A percentile compares a stretch with the other conserved stretches of the same genome.
Conservation (phyloP, 2,329 filamentous ascomycete species). For the Lithohypha guttulata region DNA sequence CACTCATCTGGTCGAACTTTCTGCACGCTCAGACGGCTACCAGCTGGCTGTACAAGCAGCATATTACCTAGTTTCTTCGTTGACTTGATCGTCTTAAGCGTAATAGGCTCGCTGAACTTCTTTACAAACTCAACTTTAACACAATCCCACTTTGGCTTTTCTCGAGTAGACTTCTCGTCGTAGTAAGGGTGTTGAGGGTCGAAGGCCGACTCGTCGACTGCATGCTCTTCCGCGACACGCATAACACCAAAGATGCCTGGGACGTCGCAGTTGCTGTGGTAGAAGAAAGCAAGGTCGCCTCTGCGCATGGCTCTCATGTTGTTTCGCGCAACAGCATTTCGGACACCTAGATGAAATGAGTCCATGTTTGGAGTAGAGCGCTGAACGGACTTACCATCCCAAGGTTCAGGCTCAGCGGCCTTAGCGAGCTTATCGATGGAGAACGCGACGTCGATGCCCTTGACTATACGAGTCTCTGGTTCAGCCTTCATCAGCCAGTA, state of each 20-base stretch:
- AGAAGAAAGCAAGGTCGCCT: constrained; percentile 91
- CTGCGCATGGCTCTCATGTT: constrained; percentile 85
- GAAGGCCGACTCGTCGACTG: constrained; percentile 66
- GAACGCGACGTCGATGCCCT: constrained; percentile 80
- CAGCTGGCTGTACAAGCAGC: constrained; percentile 70
- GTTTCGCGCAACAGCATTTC: constrained; percentile 54
- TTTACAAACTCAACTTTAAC: constrained; percentile 80
- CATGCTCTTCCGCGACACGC: constrained; percentile 78
- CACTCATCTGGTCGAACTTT: constrained; percentile 37
- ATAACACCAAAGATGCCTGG: constrained; percentile 80
- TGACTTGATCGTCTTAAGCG: constrained; percentile 54
- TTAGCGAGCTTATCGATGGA: constrained; percentile 80
- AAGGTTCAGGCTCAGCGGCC: constrained; percentile 68
- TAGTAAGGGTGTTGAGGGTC: constrained; percentile 68
- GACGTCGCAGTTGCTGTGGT: constrained; percentile 85
- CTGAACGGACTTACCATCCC: constrained; percentile 59
- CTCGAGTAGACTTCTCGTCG: constrained; percentile 60
- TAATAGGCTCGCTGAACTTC: constrained; percentile 65
- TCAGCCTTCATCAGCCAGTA: constrained; percentile 85
- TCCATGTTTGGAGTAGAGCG: neutral
- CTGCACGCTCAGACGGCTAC: constrained; percentile 59
- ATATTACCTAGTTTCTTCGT: constrained; percentile 55
- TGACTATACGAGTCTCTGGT: constrained; percentile 75
- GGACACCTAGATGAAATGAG: constrained; percentile 15
- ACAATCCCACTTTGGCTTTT: constrained; percentile 71